phyloP scores from a whole-genome alignment of 1,284 basidiomycete genomes.

The Anthracocystis panici-leucophaei region DNA sequence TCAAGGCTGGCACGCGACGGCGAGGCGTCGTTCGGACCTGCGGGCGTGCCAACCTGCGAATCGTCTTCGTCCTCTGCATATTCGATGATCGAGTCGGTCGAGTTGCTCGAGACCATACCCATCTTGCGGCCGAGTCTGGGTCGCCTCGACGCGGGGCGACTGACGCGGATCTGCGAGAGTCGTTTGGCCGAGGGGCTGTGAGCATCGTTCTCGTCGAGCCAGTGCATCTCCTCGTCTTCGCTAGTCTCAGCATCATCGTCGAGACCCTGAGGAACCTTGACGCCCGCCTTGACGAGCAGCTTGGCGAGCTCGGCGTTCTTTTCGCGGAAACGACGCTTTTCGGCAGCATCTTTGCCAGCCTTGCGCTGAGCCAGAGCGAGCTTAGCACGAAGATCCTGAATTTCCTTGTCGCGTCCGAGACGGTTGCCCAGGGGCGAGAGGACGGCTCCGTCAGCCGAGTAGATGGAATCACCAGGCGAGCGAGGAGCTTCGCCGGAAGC shows the following conservation, averaged over 20 bases:
- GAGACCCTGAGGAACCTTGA: conserved; percentile 50
- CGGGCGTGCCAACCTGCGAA: conserved; percentile 28
- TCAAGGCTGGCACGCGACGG: conserved; percentile 56
- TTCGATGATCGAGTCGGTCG: conserved; percentile 52
- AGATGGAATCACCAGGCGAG: conserved; percentile 49
- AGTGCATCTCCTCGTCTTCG: conserved; percentile 54
- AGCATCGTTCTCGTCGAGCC: conserved; percentile 34
- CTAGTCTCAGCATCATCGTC: conserved; percentile 59
- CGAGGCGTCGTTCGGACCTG: conserved; percentile 40
- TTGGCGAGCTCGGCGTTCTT: conserved; percentile 59
- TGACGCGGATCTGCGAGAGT: conserved; percentile 30
- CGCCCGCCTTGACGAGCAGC: conserved; percentile 55
- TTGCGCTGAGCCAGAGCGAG: conserved; percentile 63
- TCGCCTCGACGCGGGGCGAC: conserved; percentile 23
- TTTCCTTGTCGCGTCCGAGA: conserved; percentile 53
- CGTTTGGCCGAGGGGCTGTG: conserved; percentile 43
- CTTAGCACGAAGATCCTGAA: conserved; percentile 61
- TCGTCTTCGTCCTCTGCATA: conserved; percentile 46
- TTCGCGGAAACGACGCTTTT: conserved; percentile 63
- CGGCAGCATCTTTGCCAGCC: conserved; percentile 61
- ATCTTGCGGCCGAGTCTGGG: conserved; percentile 41
- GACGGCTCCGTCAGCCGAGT: conserved; percentile 45
- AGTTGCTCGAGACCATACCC: conserved; percentile 45
- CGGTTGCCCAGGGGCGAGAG: conserved; percentile 50
- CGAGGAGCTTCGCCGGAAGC: conserved; percentile 37